Evolutionary conservation across 371 early-diverging fungal genomes (phyloP), one percentile per base, ranked within the genome.

Genomic region (Mortierella sp.): DNA sequence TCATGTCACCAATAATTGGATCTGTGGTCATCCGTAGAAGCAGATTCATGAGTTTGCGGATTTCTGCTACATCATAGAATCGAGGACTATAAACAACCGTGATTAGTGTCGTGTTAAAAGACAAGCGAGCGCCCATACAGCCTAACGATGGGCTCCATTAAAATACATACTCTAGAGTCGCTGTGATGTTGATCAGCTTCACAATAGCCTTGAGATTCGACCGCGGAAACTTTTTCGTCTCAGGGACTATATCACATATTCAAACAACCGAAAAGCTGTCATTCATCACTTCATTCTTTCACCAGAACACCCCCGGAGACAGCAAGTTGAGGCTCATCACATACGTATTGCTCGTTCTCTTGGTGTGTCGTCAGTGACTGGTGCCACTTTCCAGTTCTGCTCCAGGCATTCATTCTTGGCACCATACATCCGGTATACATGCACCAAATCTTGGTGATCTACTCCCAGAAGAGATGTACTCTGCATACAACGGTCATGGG

Each of bases 1-100:
- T 69, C 21, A 65, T 28, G 24, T 70, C 78, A 6, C 78, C 78
- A 59, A 76, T 62, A 27, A 76, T 76, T 10, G 78, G 78, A 28
- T 76, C 78, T 5, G 67, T 76, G 0, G 70, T 70, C 50, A 76
- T 70, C 26, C 70, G 61, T 3, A 76, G 31, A 2, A 76, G 70
- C 16, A 70, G 5, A 23, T 23, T 42, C 19, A 66, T 51, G 10
- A 76, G 62, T 42, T 27, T 70, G 14, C 67, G 65, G 46, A 76
- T 54, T 28, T 66, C 70, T 0, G 19, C 39, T 6, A 42, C n/a
- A 3, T 58, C 28, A 10, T 73, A 73, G 24, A 73, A 73, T 34
- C 54, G 57, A 19, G 74, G 74, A 31, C 71, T 71, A 59, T 9
- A 24, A 28, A 31, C 6, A 18, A 30, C 16, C 2, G 38, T 23